These are phyloP conservation scores for Termitomyces sp. DNA, from an alignment of 768 basidiomycete genomes.

Conservation along the genomic window DNA sequence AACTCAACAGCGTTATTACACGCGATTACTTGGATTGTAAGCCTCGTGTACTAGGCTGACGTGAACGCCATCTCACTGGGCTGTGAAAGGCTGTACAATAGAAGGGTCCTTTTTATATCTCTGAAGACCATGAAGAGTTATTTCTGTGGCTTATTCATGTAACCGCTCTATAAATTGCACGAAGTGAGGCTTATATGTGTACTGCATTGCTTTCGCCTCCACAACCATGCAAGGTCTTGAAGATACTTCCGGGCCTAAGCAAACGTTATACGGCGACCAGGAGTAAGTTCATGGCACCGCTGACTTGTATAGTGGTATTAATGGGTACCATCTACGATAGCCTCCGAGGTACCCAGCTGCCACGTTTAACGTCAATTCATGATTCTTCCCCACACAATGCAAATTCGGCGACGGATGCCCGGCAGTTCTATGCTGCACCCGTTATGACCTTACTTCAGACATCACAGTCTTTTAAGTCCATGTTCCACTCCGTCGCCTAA, in stretches of 20 bases:
- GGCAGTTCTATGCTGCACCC: neutral
- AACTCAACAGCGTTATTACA: neutral
- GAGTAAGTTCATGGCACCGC: neutral
- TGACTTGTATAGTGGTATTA: neutral
- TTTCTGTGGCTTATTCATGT: no score
- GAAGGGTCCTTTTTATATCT: no score
- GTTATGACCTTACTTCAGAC: neutral
- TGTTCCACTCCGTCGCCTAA: neutral
- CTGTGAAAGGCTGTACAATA: no score
- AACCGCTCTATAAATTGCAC: neutral
- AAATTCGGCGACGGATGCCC: neutral
- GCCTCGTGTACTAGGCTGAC: neutral
- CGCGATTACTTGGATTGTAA: neutral
- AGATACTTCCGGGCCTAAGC: neutral
- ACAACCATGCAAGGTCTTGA: neutral
- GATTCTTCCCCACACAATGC: neutral
- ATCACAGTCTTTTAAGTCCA: neutral
- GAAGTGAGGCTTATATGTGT: no score
- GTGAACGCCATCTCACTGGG: no score
- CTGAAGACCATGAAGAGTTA: no score
- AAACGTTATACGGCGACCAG: neutral
- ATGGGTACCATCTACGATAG: neutral
- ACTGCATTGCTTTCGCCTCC: neutral
- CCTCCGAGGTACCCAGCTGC: neutral
- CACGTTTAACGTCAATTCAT: neutral